These are phyloP conservation scores for Blastomyces gilchristii DNA, from an alignment of 2,329 filamentous ascomycete genomes.

Conservation along the genomic window DNA sequence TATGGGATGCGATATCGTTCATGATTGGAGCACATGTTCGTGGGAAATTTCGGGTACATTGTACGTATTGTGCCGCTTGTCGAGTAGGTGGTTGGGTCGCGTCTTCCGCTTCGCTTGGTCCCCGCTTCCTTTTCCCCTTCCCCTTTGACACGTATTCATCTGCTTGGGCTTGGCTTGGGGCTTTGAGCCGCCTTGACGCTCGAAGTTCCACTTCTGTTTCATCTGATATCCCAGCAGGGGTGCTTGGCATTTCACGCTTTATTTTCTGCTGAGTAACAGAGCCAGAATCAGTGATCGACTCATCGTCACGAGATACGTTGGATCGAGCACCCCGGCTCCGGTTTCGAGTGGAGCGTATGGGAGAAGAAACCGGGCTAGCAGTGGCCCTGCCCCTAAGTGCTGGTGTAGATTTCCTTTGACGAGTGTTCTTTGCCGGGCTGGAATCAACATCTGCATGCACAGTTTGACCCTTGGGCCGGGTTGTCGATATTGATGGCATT, in stretches of 20 bases:
- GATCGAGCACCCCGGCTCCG: slow-evolving; percentile 32
- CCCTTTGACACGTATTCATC: slow-evolving; percentile 24
- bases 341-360: slow-evolving; percentile 27
- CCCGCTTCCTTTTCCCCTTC: slow-evolving; percentile 35
- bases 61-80: slow-evolving; percentile 28
- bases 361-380: slow-evolving; percentile 17
- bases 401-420: slow-evolving; percentile 17
- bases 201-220: slow-evolving; percentile 20
- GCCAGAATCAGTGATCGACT: slow-evolving; percentile 17
- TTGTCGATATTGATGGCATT: neutral
- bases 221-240: slow-evolving; percentile 21
- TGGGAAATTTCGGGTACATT: slow-evolving; percentile 42
- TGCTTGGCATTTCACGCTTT: slow-evolving; percentile 28
- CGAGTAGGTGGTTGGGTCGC: slow-evolving; percentile 21
- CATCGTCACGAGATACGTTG: slow-evolving; percentile 27
- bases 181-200: slow-evolving; percentile 23
- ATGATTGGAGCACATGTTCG: slow-evolving; percentile 62
- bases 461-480: neutral
- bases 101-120: slow-evolving; percentile 23
- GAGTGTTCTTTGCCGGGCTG: slow-evolving; percentile 6
- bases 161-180: slow-evolving; percentile 9
- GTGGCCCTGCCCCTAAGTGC: slow-evolving; percentile 6
- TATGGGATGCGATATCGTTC: slow-evolving; percentile 66
- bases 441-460: slow-evolving; percentile 1
- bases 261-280: slow-evolving; percentile 18